Evolutionary conservation across 2,329 filamentous ascomycete genomes (phyloP).

Genomic region (Colletotrichum lini): DNA sequence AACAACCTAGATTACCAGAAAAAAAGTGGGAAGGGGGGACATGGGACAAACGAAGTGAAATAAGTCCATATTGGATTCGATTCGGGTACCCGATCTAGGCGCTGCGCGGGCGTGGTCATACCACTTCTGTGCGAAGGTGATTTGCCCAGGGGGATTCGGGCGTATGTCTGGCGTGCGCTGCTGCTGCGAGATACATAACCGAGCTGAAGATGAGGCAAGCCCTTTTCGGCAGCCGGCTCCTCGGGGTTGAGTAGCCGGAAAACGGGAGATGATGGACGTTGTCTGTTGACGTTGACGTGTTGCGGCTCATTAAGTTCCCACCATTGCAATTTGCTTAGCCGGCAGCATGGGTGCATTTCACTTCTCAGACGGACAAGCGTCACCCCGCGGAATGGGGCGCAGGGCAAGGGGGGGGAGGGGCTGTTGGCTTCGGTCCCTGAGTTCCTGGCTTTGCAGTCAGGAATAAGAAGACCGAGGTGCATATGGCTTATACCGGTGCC

Average conservation of each 20-base stretch:
- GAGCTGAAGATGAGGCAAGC: conserved; percentile 3
- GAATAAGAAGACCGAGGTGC: conserved; percentile 36
- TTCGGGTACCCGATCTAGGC: conserved; percentile 4
- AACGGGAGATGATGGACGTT: conserved; percentile 8
- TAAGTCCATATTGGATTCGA: not conserved
- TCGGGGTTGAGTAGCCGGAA: conserved; percentile 35
- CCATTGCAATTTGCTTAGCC: too few species aligned
- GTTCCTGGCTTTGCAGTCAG: not conserved
- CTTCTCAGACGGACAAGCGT: conserved; percentile 32
- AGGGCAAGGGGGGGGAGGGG: not conserved
- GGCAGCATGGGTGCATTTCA: not conserved
- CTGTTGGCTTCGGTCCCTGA: conserved; percentile 9
- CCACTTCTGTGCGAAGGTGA: conserved; percentile 1
- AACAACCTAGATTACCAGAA: too few species aligned
- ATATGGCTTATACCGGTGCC: conserved; percentile 5
- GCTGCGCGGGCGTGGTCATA: not conserved
- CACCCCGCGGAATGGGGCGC: conserved; percentile 29
- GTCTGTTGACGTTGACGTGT: conserved; percentile 1
- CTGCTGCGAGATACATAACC: conserved; percentile 11
- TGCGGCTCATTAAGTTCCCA: conserved; percentile 18
- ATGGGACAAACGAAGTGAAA: not conserved
- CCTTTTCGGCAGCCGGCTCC: conserved; percentile 12
- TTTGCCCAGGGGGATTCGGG: not conserved
- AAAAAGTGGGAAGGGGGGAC: not conserved
- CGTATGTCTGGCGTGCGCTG: not conserved